phyloP scores from a whole-genome alignment of 192 early-diverging fungal species.

The Gamsiella multidivaricata region DNA sequence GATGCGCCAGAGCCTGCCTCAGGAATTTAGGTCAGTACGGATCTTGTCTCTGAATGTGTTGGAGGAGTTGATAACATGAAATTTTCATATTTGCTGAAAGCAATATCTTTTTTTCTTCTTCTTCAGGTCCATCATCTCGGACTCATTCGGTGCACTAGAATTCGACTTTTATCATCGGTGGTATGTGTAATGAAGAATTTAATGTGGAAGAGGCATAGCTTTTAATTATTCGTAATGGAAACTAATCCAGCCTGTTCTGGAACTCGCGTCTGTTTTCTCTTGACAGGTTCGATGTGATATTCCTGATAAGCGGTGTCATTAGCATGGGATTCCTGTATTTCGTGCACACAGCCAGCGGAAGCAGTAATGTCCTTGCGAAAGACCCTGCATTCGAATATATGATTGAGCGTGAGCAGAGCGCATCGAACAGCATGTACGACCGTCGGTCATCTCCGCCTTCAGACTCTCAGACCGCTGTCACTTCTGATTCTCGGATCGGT shows the following conservation, averaged over 20 bases:
- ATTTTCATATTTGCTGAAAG: not conserved
- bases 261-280: too few relatives aligned
- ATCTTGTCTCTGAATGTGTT: not conserved
- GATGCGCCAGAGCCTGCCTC: conserved; percentile 90
- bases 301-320: conserved; percentile 81
- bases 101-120: not conserved
- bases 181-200: not conserved
- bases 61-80: too few relatives aligned
- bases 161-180: conserved; percentile 94
- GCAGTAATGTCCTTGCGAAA: conserved; percentile 49
- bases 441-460: not conserved
- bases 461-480: conserved; percentile 4
- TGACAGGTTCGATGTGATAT: conserved; percentile 93
- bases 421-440: not conserved
- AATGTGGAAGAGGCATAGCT: too few relatives aligned
- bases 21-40: conserved; percentile 73
- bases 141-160: conserved; percentile 82
- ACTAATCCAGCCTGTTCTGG: too few relatives aligned
- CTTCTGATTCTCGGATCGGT: conserved; percentile 14
- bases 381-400: conserved; percentile 35
- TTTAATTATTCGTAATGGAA: too few relatives aligned
- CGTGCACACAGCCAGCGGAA: conserved; percentile 69
- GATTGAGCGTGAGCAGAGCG: conserved; percentile 27
- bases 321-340: conserved; percentile 79
- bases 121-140: conserved; percentile 76